Conservation (phyloP, 2,329 filamentous ascomycete species). For the Lachnum nothofagi region DNA sequence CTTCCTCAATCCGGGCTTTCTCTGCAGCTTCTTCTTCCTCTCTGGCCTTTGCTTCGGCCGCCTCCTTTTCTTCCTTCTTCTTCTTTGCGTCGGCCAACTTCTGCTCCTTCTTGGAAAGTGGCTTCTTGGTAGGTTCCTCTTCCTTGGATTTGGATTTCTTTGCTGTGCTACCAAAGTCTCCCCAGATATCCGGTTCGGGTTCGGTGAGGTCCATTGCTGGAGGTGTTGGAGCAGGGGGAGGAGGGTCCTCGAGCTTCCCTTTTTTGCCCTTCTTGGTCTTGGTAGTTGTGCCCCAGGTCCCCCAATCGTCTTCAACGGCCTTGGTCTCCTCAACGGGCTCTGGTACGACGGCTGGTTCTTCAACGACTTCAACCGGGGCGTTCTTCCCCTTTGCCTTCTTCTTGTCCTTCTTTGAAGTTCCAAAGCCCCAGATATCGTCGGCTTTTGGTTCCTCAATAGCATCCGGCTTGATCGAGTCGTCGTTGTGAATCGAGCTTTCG, state of each 20-base stretch:
- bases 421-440: conserved; percentile 33
- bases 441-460: conserved; percentile 45
- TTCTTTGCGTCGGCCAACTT: conserved; percentile 41
- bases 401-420: conserved; percentile 36
- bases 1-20: conserved; percentile 32
- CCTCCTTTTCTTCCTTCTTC: conserved; percentile 29
- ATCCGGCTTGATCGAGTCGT: conserved; percentile 39
- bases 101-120: conserved; percentile 44
- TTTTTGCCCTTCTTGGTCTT: conserved; percentile 40
- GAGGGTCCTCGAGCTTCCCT: conserved; percentile 37
- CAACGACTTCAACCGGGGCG: conserved; percentile 43
- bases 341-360: conserved; percentile 38
- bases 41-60: conserved; percentile 36
- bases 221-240: conserved; percentile 46
- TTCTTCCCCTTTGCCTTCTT: conserved; percentile 51
- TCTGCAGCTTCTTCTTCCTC: conserved; percentile 32
- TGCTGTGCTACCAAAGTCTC: conserved; percentile 30
- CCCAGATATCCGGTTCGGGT: conserved; percentile 37
- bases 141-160: conserved; percentile 40
- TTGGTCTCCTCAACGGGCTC: conserved; percentile 43
- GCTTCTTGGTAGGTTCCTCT: conserved; percentile 37
- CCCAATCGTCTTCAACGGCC: conserved; percentile 43
- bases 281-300: conserved; percentile 38
- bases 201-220: conserved; percentile 44
- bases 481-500: conserved; percentile 21